These are phyloP conservation scores for Aspergillus intermedius DNA, from an alignment of 2,329 filamentous ascomycete species.

Conservation along the genomic window DNA sequence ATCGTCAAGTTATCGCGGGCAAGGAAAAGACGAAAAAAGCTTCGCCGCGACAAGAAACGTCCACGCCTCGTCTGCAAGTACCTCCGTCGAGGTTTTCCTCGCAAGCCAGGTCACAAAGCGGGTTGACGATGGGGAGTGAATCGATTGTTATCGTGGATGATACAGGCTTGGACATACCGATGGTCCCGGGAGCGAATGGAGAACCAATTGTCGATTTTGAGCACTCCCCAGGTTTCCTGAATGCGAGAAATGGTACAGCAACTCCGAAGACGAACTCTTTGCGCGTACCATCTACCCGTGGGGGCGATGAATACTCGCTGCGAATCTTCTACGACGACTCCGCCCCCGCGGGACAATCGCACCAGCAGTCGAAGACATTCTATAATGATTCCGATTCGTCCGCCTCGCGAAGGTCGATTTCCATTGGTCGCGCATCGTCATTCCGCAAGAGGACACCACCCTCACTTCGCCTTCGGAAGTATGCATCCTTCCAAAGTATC, in stretches of 20 bases:
- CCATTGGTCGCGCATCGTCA: slow-evolving; percentile 17
- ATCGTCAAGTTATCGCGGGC: slow-evolving; percentile 60
- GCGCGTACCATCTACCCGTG: slow-evolving; percentile 13
- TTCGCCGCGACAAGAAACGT: slow-evolving; percentile 2
- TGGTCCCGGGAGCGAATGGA: slow-evolving; percentile 34
- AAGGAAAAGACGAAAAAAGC: slow-evolving; percentile 7
- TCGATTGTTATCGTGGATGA: slow-evolving; percentile 83
- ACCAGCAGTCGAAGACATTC: slow-evolving; percentile 10
- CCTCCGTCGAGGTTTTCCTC: slow-evolving; percentile 17
- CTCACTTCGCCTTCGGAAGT: slow-evolving; percentile 36
- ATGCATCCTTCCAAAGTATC: slow-evolving; percentile 40
- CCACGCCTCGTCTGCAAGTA: slow-evolving; percentile 3
- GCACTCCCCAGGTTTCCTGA: slow-evolving; percentile 12
- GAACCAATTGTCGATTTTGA: slow-evolving; percentile 7
- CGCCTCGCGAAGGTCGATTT: slow-evolving; percentile 22
- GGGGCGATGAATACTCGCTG: slow-evolving; percentile 21
- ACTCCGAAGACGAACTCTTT: slow-evolving; percentile 13
- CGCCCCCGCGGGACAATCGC: slow-evolving; percentile 4
- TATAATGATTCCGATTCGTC: slow-evolving; percentile 11
- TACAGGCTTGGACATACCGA: slow-evolving; percentile 38
- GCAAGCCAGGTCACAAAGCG: slow-evolving; percentile 38
- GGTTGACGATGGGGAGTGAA: slow-evolving; percentile 73
- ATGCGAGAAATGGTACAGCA: slow-evolving; percentile 5
- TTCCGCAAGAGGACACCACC: slow-evolving; percentile 22
- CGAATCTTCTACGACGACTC: slow-evolving; percentile 24